Evolutionary conservation across 2,329 filamentous ascomycete genomes (phyloP).

Genomic region (Alternaria sp.): DNA sequence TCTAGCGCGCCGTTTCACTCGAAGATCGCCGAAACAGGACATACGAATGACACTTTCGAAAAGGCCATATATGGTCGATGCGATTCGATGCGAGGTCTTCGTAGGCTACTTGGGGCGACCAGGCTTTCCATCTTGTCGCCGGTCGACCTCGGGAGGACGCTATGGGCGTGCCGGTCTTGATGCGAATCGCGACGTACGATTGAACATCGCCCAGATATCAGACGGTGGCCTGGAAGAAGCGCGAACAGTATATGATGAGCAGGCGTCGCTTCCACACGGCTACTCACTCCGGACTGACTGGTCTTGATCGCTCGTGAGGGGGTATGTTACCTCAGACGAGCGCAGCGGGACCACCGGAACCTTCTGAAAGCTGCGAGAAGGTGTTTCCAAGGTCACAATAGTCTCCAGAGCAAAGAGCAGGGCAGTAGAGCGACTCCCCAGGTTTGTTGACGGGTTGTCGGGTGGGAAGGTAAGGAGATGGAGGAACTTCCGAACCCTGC

Average conservation of each 20-base stretch:
- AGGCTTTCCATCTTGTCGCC: background rate
- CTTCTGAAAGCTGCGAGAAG: background rate
- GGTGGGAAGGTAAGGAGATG: background rate
- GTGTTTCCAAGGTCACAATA: background rate
- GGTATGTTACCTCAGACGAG: background rate
- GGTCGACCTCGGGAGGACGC: background rate
- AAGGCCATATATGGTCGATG: background rate
- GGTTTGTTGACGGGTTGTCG: background rate
- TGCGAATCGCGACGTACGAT: background rate
- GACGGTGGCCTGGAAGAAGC: background rate
- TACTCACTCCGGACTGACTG: background rate
- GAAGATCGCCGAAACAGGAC: background rate
- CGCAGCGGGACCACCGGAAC: background rate
- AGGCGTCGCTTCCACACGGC: background rate
- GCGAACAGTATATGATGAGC: background rate
- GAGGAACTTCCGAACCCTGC: background rate
- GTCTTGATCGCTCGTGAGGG: background rate
- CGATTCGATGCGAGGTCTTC: background rate
- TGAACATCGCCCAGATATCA: background rate
- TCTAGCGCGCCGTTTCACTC: background rate
- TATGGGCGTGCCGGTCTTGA: background rate
- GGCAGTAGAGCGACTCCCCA: background rate
- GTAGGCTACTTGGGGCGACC: background rate
- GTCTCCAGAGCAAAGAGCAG: background rate
- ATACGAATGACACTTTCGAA: background rate